Conservation (phyloP, 1,139 yeast genomes). For the Candida buenavistaensis region DNA sequence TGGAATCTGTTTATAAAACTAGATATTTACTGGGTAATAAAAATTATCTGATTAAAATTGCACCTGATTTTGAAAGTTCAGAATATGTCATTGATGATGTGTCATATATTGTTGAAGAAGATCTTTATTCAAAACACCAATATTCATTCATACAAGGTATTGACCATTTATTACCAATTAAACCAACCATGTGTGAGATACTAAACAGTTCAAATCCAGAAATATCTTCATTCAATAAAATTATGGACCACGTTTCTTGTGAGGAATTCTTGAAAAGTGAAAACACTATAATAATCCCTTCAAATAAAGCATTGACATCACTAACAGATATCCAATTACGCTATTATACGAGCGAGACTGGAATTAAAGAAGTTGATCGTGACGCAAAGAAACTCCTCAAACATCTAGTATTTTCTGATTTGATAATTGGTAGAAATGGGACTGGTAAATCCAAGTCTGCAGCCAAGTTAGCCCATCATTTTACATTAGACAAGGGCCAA, state of each 20-base stretch:
- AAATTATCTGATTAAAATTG: conserved; percentile 27
- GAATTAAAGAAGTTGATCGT: conserved; percentile 28
- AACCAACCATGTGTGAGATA: conserved; percentile 44
- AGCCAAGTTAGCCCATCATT: conserved; percentile 8
- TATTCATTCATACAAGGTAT: conserved; percentile 76
- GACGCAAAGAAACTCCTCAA: conserved; percentile 31
- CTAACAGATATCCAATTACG: conserved; percentile 26
- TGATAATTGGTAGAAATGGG: conserved; percentile 35
- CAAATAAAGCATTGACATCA: conserved; percentile 30
- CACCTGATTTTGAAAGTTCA: conserved; percentile 28
- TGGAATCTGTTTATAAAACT: conserved; percentile 33
- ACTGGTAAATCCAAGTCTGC: conserved; percentile 17
- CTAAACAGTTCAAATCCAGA: conserved; percentile 22
- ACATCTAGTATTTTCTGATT: conserved; percentile 26
- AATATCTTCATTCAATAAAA: conserved; percentile 26
- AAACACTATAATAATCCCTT: conserved; percentile 37
- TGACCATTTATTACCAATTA: conserved; percentile 48
- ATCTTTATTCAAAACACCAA: conserved; percentile 66
- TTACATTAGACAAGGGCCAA: conserved; percentile 7
- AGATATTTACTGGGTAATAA: conserved; percentile 19
- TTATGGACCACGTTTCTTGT: conserved; percentile 27
- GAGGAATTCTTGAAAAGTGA: conserved; percentile 26
- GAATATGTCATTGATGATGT: conserved; percentile 49
- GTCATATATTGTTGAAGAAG: conserved; percentile 58
- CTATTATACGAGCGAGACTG: conserved; percentile 39